Evolutionary conservation across 371 early-diverging fungal genomes (phyloP), one percentile per base, ranked within the genome.

Genomic region (Syncephalastrum racemosum): DNA sequence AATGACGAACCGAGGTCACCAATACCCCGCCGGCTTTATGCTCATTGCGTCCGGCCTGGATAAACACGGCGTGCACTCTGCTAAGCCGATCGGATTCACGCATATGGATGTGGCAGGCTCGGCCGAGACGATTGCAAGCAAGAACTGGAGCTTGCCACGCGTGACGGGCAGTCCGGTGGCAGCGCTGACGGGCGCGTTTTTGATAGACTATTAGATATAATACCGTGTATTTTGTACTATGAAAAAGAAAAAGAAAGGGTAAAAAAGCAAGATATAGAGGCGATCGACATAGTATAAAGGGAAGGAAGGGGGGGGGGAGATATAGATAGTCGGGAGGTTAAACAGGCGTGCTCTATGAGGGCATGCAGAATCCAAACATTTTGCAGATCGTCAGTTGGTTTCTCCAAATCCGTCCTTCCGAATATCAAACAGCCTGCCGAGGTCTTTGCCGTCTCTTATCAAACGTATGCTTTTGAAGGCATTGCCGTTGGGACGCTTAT

Each of bases 21-120:
- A 90, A 67, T 93, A 83, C 70, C 95, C 95, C 44, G 92, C 90
- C 39, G 95, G 92, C 24, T 93, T 90, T 58, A 84, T 94, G 82
- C 64, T 85, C 44, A 67, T 88, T 53, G 93, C 93, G 1, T 84
- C 92, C 36, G 93, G 94, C 4, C 60, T 95, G 40, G 79, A 85
- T 58, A 62, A 84, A 58, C 88, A 89, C 66, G 90, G 92, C 16
- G 65, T 89, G 47, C 74, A 85, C 46, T 78, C 80, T 52, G 67
- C 77, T 13, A 52, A 78, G 3, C 87, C 85, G 22, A 81, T 95
- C 46, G 84, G 87, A 36, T 95, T 88, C 69, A 89, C 91, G 25
- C 95, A 95, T 66, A 64, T 93, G 15, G 95, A 95, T 63, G 81
- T 93, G 62, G 94, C 95, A 40, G 94, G 91, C 36, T 84, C 82